Evolutionary conservation across 1,139 yeast species (phyloP).

Genomic region (Diutina sp.): DNA sequence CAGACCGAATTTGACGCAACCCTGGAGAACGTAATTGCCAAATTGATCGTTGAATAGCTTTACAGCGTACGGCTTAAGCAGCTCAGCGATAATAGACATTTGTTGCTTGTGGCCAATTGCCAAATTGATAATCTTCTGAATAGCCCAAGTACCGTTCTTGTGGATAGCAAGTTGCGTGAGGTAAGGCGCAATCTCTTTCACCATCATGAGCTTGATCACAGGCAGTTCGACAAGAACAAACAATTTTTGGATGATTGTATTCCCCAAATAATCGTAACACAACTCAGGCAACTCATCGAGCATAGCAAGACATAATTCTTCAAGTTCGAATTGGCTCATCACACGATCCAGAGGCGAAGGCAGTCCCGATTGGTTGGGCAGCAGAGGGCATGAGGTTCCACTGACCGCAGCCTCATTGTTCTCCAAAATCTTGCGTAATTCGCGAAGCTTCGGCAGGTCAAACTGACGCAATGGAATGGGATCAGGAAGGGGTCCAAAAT

Average conservation of each 20-base stretch:
- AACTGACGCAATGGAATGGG: constrained; percentile 53
- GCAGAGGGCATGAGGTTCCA: background rate
- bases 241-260: constrained; percentile 86
- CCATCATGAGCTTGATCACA: constrained; percentile 67
- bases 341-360: background rate
- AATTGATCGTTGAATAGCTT: constrained; percentile 88
- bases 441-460: constrained; percentile 73
- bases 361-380: background rate
- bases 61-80: constrained; percentile 72
- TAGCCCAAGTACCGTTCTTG: constrained; percentile 99
- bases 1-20: constrained; percentile 78
- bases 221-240: constrained; percentile 60
- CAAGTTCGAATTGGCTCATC: constrained; percentile 45
- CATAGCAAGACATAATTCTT: constrained; percentile 76
- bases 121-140: constrained; percentile 84
- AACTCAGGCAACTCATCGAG: constrained; percentile 82
- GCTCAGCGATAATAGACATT: constrained; percentile 51
- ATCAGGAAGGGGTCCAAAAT: constrained; percentile 63
- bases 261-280: constrained; percentile 88
- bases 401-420: constrained; percentile 17
- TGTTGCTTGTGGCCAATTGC: constrained; percentile 51
- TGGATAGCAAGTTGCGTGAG: constrained; percentile 90
- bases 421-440: constrained; percentile 44
- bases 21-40: constrained; percentile 93
- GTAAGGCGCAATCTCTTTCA: constrained; percentile 65